phyloP scores from a whole-genome alignment of 1,284 basidiomycete species.

The Ceratobasidium sp. region DNA sequence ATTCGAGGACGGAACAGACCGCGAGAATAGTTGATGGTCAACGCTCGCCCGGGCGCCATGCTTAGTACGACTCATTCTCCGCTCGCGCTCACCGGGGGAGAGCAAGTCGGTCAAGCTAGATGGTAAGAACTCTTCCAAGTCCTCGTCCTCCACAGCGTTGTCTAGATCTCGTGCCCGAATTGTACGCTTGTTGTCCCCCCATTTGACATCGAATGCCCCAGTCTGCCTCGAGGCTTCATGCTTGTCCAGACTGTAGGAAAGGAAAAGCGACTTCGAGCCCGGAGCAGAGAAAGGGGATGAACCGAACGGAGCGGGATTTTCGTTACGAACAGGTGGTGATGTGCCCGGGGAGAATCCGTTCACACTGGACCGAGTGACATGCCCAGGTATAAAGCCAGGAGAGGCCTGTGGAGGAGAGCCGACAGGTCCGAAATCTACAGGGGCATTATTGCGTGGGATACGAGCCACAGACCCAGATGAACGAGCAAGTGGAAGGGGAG shows the following conservation, averaged over 20 bases:
- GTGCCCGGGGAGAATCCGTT: conserved; percentile 63
- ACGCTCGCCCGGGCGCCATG: conserved; percentile 55
- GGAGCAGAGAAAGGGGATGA: conserved; percentile 76
- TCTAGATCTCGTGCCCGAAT: conserved; percentile 49
- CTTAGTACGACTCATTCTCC: conserved; percentile 75
- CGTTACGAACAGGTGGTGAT: conserved; percentile 55
- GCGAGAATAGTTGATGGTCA: conserved; percentile 63
- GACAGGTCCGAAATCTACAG: conserved; percentile 71
- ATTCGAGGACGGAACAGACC: conserved; percentile 78
- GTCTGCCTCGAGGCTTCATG: conserved; percentile 47
- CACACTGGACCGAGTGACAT: conserved; percentile 47
- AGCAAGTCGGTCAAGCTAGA: conserved; percentile 87
- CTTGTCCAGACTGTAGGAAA: conserved; percentile 56
- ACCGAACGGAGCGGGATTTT: conserved; percentile 42
- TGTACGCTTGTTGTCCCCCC: conserved; percentile 47
- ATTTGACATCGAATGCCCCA: conserved; percentile 37
- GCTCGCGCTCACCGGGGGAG: conserved; percentile 82
- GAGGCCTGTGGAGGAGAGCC: conserved; percentile 71
- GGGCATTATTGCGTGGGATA: conserved; percentile 58
- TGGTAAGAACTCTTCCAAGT: conserved; percentile 87
- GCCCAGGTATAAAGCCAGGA: conserved; percentile 42
- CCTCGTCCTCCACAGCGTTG: conserved; percentile 72
- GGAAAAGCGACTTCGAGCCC: conserved; percentile 67
- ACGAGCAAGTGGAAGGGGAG: conserved; percentile 65
- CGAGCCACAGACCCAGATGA: conserved; percentile 11